phyloP scores from a whole-genome alignment of 345 rosid genomes.

The Hibiscus mutabilis region DNA sequence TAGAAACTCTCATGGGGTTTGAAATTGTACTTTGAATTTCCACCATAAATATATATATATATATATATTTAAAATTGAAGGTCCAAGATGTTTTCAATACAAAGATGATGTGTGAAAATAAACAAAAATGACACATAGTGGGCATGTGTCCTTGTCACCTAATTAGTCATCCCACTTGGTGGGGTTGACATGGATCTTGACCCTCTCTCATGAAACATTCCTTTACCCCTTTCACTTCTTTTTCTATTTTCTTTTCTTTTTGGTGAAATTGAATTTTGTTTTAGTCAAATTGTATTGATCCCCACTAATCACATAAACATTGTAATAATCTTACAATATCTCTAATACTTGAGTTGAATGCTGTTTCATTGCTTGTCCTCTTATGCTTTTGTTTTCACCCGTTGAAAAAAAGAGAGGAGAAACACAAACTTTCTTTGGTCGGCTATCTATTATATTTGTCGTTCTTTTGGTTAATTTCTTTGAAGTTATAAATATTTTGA shows the following conservation, averaged over 20 bases:
- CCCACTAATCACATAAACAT: neutral
- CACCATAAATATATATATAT: neutral
- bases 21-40: neutral
- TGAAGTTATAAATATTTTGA: neutral
- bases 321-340: neutral
- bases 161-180: constrained; percentile 3
- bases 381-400: constrained; percentile 4
- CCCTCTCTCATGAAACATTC: constrained; percentile 18
- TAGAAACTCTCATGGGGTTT: constrained; percentile 1
- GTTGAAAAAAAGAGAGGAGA: neutral
- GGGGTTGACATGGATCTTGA: constrained; percentile 22
- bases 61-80: neutral
- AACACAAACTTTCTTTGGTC: neutral
- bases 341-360: constrained; percentile 12
- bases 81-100: neutral
- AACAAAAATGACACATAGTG: constrained; percentile 13
- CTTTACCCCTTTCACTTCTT: neutral
- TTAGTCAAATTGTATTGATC: neutral
- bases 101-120: constrained; percentile 10
- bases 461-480: neutral
- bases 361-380: constrained; percentile 13
- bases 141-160: constrained; percentile 11
- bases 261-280: neutral
- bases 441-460: neutral
- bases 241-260: neutral